Base-by-base conservation (phyloP, 768 basidiomycete species). In the Tylopilus cervinicoccineus region DNA sequence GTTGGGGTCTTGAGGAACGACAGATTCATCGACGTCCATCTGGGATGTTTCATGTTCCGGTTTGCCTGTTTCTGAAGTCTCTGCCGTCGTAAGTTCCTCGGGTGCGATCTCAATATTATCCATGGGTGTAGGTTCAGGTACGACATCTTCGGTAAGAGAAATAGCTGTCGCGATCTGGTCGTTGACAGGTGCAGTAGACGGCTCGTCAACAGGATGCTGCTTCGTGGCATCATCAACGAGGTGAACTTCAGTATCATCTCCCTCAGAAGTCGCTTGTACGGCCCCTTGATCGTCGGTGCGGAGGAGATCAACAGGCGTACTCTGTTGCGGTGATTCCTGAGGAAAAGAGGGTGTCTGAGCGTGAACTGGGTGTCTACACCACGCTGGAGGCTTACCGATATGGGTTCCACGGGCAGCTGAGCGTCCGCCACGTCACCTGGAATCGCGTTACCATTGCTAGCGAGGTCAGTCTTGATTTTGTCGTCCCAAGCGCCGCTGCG, bases 401-500 rank as follows among this genome's bases (percentile, higher is more conserved):
- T 5, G 6, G 29, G 36, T 36, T 55, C 45, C 5, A 23, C 9
- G 7, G 51, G 41, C 17, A 36, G 3, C 14, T 41, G 50, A 6
- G 43, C 9, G 23, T 43, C 34, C 5, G 38, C 41, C 34, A 44
- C 27, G 20, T 54, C 53, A 41, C 4, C 17, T 12, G 44, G 16
- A 64, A 10, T 45, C 12, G 41, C 31, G 32, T 33, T 10, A 38
- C 27, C 47, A 43, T 47, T 52, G 20, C 29, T 41, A 26, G 28
- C 59, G 59, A 70, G 61, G 53, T 72, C 56, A 48, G 61, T 59
- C 51, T 57, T 66, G 16, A 85, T 77, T 55, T 68, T 69, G 41
- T 73, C 71, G 57, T 87, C 85, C 78, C 82, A 81, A 44, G 68
- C 65, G 1, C 89, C 88, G 12, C 76, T 70, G 23, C 83, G 81